These are phyloP conservation scores for Rosa lucieae DNA, from an alignment of 306 rosid genomes.

Conservation along the genomic window DNA sequence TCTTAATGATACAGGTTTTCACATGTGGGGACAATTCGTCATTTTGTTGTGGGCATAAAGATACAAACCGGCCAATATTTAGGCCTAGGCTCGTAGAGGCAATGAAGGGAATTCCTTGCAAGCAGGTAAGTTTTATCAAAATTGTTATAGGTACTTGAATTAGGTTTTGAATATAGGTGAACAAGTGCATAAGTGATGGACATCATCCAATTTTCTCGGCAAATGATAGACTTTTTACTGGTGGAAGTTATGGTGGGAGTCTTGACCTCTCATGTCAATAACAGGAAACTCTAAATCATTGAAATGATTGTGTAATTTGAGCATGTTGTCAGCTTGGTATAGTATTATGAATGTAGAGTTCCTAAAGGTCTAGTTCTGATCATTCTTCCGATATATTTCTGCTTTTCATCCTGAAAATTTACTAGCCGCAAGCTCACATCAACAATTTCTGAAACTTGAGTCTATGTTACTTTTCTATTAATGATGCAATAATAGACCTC, in stretches of 20 bases:
- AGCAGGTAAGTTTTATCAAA: conserved; percentile 55
- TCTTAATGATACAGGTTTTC: conserved; percentile 59
- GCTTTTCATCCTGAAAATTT: not conserved
- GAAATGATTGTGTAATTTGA: not conserved
- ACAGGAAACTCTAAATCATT: not conserved
- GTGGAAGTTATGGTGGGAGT: not conserved
- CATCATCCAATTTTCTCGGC: not conserved
- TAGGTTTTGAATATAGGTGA: not conserved
- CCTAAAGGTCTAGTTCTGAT: not conserved
- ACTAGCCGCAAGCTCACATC: not conserved
- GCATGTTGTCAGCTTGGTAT: not conserved
- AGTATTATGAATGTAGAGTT: not conserved
- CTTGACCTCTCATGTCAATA: not conserved
- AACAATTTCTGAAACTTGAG: not conserved
- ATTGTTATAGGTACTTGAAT: not conserved
- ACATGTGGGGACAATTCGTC: conserved; percentile 94
- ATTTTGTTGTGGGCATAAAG: conserved; percentile 83
- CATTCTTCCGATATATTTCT: not conserved
- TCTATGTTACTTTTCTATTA: not conserved
- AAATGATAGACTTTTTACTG: not conserved
- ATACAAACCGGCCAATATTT: conserved; percentile 74
- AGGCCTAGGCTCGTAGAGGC: conserved; percentile 90
- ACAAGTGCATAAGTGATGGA: not conserved
- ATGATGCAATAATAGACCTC: not conserved
- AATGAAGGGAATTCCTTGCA: conserved; percentile 74